These are phyloP conservation scores for Panellus pusillus DNA, from an alignment of 768 basidiomycete genomes.

Conservation along the genomic window DNA sequence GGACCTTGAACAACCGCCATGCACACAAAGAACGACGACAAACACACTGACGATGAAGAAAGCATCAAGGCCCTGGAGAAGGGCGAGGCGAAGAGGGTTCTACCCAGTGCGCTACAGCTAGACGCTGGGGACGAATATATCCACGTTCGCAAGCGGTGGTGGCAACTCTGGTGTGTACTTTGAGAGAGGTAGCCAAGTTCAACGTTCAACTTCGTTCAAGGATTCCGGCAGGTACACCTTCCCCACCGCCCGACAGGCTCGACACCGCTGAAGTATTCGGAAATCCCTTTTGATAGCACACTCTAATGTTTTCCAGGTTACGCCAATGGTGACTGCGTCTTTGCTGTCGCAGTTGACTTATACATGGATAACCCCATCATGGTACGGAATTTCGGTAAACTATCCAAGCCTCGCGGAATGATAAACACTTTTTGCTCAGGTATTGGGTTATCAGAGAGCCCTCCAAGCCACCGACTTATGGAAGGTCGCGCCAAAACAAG, in stretches of 20 bases:
- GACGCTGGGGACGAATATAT: slow-evolving; percentile 41
- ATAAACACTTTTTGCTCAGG: slow-evolving; percentile 31
- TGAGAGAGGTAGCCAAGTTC: not conserved
- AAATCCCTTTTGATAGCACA: not conserved
- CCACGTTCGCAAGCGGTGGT: slow-evolving; percentile 48
- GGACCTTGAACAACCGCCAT: not conserved
- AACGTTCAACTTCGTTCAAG: slow-evolving; percentile 28
- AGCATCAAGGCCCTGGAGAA: slow-evolving; percentile 11
- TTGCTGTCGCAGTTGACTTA: slow-evolving; percentile 62
- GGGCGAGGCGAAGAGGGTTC: slow-evolving; percentile 9
- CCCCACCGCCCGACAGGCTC: slow-evolving; percentile 53
- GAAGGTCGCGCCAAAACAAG: slow-evolving; percentile 55
- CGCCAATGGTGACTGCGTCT: slow-evolving; percentile 60
- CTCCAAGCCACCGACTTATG: slow-evolving; percentile 76
- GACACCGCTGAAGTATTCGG: slow-evolving; percentile 50
- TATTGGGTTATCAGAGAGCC: slow-evolving; percentile 68
- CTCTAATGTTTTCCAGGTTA: slow-evolving; percentile 34
- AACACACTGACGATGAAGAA: slow-evolving; percentile 2
- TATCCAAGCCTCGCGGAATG: not conserved
- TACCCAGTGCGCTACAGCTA: slow-evolving; percentile 31
- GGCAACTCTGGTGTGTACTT: slow-evolving; percentile 51
- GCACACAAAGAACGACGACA: slow-evolving; percentile 1
- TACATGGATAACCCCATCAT: slow-evolving; percentile 62
- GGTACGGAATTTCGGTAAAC: slow-evolving; percentile 28
- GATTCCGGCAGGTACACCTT: slow-evolving; percentile 60